phyloP scores from a whole-genome alignment of 768 basidiomycete genomes.

The Rossbeevera mucosa region DNA sequence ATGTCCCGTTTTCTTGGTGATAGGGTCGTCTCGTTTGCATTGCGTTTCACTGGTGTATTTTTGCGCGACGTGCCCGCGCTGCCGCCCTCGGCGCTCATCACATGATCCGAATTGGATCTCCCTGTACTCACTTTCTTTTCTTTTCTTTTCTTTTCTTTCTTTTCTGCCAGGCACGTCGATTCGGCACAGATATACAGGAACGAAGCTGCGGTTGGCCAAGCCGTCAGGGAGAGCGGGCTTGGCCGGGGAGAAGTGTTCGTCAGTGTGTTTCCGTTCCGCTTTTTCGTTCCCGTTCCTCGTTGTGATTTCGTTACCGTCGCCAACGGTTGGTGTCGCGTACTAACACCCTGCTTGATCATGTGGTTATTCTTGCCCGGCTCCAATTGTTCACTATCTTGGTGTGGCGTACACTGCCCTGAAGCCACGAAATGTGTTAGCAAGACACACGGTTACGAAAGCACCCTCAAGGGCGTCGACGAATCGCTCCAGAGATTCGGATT shows the following conservation, averaged over 20 bases:
- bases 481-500: conserved; percentile 58
- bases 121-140: neutral
- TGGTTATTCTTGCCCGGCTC: neutral
- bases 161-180: conserved; percentile 56
- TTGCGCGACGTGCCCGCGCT: neutral
- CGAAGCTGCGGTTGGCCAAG: conserved; percentile 57
- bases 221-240: conserved; percentile 53
- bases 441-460: conserved; percentile 59
- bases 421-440: conserved; percentile 62
- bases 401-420: neutral
- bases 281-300: neutral
- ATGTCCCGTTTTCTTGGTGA: conserved; percentile 1
- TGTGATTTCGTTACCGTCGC: neutral
- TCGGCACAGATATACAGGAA: conserved; percentile 68
- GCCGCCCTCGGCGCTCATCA: neutral
- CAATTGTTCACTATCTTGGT: neutral
- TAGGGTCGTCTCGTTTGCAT: neutral
- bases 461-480: conserved; percentile 52
- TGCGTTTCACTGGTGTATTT: neutral
- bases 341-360: neutral
- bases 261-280: conserved; percentile 40
- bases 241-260: conserved; percentile 62
- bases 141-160: neutral
- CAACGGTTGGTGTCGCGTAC: neutral
- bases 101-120: neutral